Conservation (phyloP, 805 yeast species). For the Nadsonia fulvescens region DNA sequence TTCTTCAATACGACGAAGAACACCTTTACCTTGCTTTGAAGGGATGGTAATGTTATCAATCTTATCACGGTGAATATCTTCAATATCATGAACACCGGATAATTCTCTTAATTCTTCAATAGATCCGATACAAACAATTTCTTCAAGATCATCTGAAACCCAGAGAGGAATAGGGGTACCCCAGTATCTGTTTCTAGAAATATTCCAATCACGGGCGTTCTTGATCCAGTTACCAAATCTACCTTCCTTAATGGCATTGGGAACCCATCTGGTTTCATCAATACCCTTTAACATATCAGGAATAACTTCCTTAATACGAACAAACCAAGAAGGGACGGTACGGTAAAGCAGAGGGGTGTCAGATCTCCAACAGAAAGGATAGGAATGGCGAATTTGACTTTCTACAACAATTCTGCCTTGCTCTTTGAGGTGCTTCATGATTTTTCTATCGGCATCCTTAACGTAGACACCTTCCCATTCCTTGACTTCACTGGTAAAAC, state of each 20-base stretch:
- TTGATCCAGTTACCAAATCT: constrained; percentile 96
- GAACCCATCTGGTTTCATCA: constrained; percentile 87
- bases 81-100: constrained; percentile 64
- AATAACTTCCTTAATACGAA: constrained; percentile 68
- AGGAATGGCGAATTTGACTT: constrained; percentile 81
- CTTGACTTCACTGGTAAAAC: constrained; percentile 55
- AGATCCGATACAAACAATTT: constrained; percentile 85
- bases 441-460: constrained; percentile 86
- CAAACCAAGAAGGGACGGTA: constrained; percentile 98
- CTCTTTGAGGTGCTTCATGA: constrained; percentile 69
- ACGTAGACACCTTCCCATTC: constrained; percentile 74
- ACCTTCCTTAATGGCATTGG: constrained; percentile 74
- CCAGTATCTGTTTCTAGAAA: constrained; percentile 98
- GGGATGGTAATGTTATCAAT: constrained; percentile 90
- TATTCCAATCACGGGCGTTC: constrained; percentile 98
- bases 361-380: constrained; percentile 99
- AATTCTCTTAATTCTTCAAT: constrained; percentile 70
- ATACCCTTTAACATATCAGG: constrained; percentile 82
- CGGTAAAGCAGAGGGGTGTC: constrained; percentile 94
- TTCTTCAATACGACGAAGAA: constrained; percentile 78
- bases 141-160: constrained; percentile 88
- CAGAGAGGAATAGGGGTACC: constrained; percentile 98
- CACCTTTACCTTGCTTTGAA: constrained; percentile 76
- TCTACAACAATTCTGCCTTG: constrained; percentile 57
- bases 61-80: constrained; percentile 84